Conservation (phyloP, 805 yeast genomes). For the Wickerhamomyces bovis region DNA sequence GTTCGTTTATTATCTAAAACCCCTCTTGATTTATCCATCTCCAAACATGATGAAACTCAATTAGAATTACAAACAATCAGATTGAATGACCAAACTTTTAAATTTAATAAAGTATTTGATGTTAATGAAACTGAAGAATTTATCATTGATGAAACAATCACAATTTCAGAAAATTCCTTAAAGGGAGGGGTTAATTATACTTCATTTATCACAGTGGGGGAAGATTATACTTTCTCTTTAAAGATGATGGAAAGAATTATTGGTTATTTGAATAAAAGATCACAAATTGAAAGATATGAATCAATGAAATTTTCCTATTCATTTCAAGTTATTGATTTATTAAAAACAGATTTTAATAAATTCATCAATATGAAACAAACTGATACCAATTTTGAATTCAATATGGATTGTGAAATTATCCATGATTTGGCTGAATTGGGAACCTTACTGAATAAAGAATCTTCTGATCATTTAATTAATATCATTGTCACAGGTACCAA, state of each 20-base stretch:
- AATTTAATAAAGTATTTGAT: constrained; percentile 10
- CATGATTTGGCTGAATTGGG: not conserved
- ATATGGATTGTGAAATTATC: not conserved
- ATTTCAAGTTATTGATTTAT: not conserved
- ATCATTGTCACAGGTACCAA: not conserved
- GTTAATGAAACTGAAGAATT: not conserved
- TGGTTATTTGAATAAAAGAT: not conserved
- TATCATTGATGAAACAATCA: constrained; percentile 4
- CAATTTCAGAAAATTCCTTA: constrained; percentile 7
- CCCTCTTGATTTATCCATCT: not conserved
- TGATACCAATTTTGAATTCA: not conserved
- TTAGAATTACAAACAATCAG: constrained; percentile 1
- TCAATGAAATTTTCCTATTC: not conserved
- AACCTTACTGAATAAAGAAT: not conserved
- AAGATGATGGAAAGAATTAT: not conserved
- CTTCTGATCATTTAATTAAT: not conserved
- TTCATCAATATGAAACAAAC: not conserved
- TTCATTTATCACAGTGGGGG: constrained; percentile 1
- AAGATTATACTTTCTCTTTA: not conserved
- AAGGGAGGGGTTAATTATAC: constrained; percentile 10
- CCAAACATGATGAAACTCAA: not conserved
- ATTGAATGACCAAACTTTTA: not conserved
- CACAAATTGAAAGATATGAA: constrained; percentile 1
- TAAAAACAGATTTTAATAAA: not conserved
- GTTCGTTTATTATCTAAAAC: constrained; percentile 1